Base-by-base conservation (phyloP, 306 rosid genomes). In the Cucurbita argyrosperma region DNA sequence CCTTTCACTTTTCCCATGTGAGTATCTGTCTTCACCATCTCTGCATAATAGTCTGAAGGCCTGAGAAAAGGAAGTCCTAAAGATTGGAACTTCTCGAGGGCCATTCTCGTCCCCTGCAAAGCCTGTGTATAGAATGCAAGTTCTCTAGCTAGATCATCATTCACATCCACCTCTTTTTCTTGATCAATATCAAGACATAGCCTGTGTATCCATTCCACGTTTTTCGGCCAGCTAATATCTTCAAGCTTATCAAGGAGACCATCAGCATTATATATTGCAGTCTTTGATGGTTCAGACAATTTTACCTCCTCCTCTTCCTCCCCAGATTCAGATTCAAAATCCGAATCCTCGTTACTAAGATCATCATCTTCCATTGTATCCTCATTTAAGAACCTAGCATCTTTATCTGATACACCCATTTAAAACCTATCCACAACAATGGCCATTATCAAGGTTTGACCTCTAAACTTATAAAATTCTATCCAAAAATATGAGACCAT, bases 1-100 rank as follows among this genome's bases (percentile, higher is more conserved):
- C 92, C 88, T 81, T 90, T 92, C 59, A 92, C 92, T 68, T 87
- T 92, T 79, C 46, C 90, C 96, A 90, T 90, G 79, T 92, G 97
- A 37, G 71, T 52, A 82, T 92, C 97, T 8, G 95, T 74, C 88
- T 92, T 92, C 83, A 87, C 96, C 97, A 92, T 92, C 74, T 92
- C 95, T 0, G 98, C 98, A 73, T 92, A 90, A 82, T 87, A 92
- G 79, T 92, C 98, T 0, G 86, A 38, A 15, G 93, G 96, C 82
- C 96, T 84, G 16, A 88, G 89, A 72, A 90, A 92, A 10, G 93
- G 96, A 37, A 80, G 81, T 69, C 91, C 89, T 87, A 82, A 79
- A 10, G 92, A 81, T 56, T 90, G 86, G 73, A 92, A 87, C 81
- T 86, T 88, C 79, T 83, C 96, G 21, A 83, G 87, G 10, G 98